phyloP scores from a whole-genome alignment of 23 red algal species.

The Cyanidium caldarium region DNA sequence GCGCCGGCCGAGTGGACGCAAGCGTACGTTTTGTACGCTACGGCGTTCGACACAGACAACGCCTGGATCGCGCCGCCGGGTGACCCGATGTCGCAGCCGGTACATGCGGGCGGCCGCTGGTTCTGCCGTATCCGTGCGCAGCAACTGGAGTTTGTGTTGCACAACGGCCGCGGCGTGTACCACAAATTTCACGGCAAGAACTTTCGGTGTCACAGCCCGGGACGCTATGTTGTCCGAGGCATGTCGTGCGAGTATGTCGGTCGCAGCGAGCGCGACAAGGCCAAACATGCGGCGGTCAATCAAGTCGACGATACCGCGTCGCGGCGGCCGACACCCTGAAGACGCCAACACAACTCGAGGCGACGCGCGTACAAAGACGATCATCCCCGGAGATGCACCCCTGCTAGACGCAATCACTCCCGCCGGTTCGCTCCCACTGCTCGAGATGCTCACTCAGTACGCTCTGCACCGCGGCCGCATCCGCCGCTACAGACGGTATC shows the following conservation, averaged over 20 bases:
- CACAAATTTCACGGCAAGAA: not conserved
- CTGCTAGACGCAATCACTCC: no score
- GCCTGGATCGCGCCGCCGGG: not conserved
- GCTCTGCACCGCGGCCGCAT: no score
- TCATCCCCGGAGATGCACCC: no score
- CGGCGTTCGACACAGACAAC: not conserved
- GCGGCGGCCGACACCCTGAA: no score
- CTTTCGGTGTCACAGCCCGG: not conserved
- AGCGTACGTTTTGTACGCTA: not conserved
- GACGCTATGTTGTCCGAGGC: not conserved
- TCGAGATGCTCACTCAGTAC: no score
- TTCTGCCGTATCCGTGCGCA: not conserved
- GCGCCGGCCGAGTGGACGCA: not conserved
- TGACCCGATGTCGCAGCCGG: not conserved
- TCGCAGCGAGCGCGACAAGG: not conserved
- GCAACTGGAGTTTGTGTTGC: not conserved
- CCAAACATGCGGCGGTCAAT: no score
- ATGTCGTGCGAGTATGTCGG: not conserved
- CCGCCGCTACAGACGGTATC: no score
- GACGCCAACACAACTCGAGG: no score
- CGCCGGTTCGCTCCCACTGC: no score
- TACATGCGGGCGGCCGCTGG: not conserved
- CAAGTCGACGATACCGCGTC: no score
- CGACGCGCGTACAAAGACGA: no score
- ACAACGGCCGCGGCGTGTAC: not conserved